phyloP scores from a whole-genome alignment of 2,329 filamentous ascomycete species.

The Epichloe typhina region DNA sequence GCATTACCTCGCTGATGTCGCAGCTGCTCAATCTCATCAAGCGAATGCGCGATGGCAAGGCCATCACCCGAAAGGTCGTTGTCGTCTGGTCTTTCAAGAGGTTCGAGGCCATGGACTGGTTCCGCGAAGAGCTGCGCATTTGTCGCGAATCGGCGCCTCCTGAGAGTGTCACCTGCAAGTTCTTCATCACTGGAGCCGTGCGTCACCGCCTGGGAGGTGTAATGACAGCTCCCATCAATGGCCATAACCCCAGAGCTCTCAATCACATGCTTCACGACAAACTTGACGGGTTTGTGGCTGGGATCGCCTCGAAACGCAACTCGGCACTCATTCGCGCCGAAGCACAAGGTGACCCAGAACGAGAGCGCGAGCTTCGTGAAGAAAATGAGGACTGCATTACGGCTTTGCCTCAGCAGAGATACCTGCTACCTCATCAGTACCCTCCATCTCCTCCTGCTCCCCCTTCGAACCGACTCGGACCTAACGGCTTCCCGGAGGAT shows the following conservation, averaged over 20 bases:
- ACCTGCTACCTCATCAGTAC: conserved; percentile 40
- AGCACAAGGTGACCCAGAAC: conserved; percentile 64
- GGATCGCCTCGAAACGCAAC: conserved; percentile 75
- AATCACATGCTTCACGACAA: conserved; percentile 72
- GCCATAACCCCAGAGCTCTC: conserved; percentile 37
- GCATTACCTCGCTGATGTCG: conserved; percentile 85
- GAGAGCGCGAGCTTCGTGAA: conserved; percentile 63
- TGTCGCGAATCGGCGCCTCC: conserved; percentile 81
- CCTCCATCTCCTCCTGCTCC: conserved; percentile 13
- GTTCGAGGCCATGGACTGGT: conserved; percentile 94
- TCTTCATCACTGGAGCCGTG: conserved; percentile 71
- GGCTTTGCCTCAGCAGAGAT: conserved; percentile 58
- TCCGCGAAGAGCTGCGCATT: conserved; percentile 85
- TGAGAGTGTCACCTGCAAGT: conserved; percentile 82
- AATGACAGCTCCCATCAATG: conserved; percentile 32
- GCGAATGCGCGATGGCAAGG: conserved; percentile 87
- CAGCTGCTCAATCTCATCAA: conserved; percentile 91
- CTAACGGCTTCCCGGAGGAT: conserved; percentile 27
- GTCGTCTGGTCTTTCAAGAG: conserved; percentile 91
- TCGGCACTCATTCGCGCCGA: conserved; percentile 73
- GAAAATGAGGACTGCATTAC: conserved; percentile 80
- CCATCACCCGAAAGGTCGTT: conserved; percentile 78
- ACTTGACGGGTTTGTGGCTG: conserved; percentile 76
- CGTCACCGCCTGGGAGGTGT: conserved; percentile 20
- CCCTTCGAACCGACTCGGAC: conserved; percentile 8